Base-by-base conservation (phyloP, 495 filamentous ascomycete genomes). In the Amniculicola lignicola region DNA sequence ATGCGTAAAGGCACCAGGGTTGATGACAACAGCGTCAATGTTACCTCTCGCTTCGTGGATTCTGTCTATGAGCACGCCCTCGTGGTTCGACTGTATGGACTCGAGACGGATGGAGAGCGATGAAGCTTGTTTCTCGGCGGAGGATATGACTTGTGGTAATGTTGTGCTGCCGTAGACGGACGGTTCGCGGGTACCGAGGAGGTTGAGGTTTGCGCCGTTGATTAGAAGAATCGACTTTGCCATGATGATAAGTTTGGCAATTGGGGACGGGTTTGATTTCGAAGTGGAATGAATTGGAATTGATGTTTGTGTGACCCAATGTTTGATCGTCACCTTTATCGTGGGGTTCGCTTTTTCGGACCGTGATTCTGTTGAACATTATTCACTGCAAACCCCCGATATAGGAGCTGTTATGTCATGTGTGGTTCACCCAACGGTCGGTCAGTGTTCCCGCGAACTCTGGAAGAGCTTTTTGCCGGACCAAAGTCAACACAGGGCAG, bases 151-250 rank as follows among this genome's bases (percentile, higher is more conserved):
- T 55, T 85, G 77, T 29, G 70, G 9, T 33, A 89, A 80, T 0
- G 84, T 87, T 2, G 79, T 81, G 56, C 67, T 70, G 63, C 85
- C 85, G 73, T 87, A 86, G 64, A 88, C 78, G 56, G 82, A 72
- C 11, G 84, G 86, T 66, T 89, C 85, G 18, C 86, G 77, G 41
- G 81, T 84, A 27, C 84, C 85, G 45, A 88, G 79, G 60, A 89
- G 84, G 74, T 87, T 89, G 66, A 89, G 82, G 71, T 89, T 88
- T n/a, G 84, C 84, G 27, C 85, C 85, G 70, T 88, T 88, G 74
- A 89, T 79, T 51, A 88, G 79, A 72, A 89, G 84, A 69, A 89
- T 80, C 41, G 74, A 78, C 66, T 77, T 77, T 0, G 73, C 59
- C 68, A 71, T 72, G 22, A 54, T 65, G 23, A 51, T 19, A 5